A percentile compares a stretch with the other conserved stretches of the same genome.
phyloP scores from a whole-genome alignment of 83 land plant genomes.

The Diphasiastrum complanatum region DNA sequence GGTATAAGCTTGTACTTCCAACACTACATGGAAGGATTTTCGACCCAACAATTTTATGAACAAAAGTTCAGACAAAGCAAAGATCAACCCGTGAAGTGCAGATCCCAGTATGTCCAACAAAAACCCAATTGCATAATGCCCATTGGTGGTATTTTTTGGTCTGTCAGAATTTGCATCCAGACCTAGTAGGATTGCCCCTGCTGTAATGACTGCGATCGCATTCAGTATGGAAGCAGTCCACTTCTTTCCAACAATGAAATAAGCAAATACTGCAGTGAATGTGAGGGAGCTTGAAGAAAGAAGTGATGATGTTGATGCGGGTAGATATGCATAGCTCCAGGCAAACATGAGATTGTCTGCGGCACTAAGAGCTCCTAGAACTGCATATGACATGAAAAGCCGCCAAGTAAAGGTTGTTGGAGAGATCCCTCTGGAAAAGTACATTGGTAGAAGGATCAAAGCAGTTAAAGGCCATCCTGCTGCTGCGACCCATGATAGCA shows the following conservation, averaged over 20 bases:
- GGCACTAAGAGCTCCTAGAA: constrained; percentile 67
- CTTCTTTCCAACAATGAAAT: constrained; percentile 51
- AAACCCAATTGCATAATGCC: constrained; percentile 55
- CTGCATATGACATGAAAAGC: constrained; percentile 45
- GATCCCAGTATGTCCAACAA: constrained; percentile 61
- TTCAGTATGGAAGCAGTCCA: constrained; percentile 49
- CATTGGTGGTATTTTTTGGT: constrained; percentile 27
- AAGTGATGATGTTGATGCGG: constrained; percentile 75
- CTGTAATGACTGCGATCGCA: constrained; percentile 62
- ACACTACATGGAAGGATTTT: constrained; percentile 70
- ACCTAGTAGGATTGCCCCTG: constrained; percentile 51
- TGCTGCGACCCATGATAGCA: constrained; percentile 77
- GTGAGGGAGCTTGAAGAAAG: constrained; percentile 56
- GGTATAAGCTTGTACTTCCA: constrained; percentile 75
- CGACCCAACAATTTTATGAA: constrained; percentile 61
- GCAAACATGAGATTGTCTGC: constrained; percentile 83
- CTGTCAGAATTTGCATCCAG: constrained; percentile 66
- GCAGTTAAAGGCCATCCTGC: constrained; percentile 82
- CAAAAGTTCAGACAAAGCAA: constrained; percentile 71
- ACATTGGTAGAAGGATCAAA: constrained; percentile 40
- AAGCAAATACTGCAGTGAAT: constrained; percentile 69
- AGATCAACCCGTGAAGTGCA: constrained; percentile 79
- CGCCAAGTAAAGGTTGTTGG: constrained; percentile 51
- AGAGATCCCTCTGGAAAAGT: constrained; percentile 21
- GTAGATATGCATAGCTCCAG: constrained; percentile 74